phyloP scores from a whole-genome alignment of 352 stramenopile species.

The Lagenidium sp. region DNA sequence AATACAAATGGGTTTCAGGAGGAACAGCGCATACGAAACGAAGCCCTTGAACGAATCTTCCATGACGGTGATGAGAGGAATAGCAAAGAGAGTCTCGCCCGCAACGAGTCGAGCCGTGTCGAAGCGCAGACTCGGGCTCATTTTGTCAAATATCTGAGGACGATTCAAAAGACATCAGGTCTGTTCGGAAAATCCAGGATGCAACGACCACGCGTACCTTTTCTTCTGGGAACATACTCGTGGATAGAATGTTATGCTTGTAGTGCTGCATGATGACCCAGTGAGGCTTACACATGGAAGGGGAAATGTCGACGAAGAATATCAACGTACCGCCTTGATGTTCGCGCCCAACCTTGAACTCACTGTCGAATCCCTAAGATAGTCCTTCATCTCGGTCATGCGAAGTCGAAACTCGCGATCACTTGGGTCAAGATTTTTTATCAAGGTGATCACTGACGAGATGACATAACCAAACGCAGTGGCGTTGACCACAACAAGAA shows the following conservation, averaged over 20 bases:
- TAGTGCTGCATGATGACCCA: constrained; percentile 41
- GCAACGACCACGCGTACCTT: constrained; percentile 40
- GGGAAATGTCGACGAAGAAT: background rate
- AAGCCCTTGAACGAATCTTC: constrained; percentile 85
- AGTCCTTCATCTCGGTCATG: constrained; percentile 86
- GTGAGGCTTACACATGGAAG: background rate
- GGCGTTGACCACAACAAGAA: constrained; percentile 74
- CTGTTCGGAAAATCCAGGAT: no score
- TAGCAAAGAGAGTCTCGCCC: constrained; percentile 64
- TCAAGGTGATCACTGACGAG: constrained; percentile 73
- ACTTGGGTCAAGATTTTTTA: constrained; percentile 66
- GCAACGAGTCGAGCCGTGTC: constrained; percentile 73
- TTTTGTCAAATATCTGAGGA: constrained; percentile 80
- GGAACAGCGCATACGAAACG: constrained; percentile 80
- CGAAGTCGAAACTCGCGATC: constrained; percentile 64
- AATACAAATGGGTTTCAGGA: constrained; percentile 71
- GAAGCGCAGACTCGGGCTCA: constrained; percentile 72
- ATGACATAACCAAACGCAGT: constrained; percentile 81
- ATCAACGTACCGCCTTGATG: constrained; percentile 42
- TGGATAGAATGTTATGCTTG: constrained; percentile 54
- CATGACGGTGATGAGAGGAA: constrained; percentile 80
- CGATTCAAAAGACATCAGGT: no score
- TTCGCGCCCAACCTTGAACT: constrained; percentile 45
- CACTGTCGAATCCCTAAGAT: constrained; percentile 55
- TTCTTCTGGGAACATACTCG: constrained; percentile 71